Evolutionary conservation across 2,329 filamentous ascomycete genomes (phyloP), one percentile per base, ranked within the genome.

Genomic region (Dactylonectria macrodidyma): DNA sequence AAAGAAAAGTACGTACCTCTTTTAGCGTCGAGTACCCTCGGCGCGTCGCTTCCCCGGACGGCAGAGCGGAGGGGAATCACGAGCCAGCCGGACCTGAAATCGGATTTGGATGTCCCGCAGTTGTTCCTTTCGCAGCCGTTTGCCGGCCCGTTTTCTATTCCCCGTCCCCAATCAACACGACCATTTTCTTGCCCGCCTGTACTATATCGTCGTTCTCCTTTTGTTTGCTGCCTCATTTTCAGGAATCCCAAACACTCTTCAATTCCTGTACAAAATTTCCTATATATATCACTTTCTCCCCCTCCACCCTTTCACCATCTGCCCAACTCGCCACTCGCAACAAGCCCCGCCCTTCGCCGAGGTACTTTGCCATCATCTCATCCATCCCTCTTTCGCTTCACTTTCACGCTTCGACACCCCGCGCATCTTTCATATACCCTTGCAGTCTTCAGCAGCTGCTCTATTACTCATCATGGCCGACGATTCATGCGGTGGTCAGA

Each of bases 401-500:
- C 22, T 33, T n/a, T n/a, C 41, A 8, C 26, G 26, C 26, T 30
- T 30, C 26, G 2, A 30, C 26, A 44, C 41, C 16, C 38, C 14
- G n/a, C 41, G n/a, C 41, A n/a, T 44, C 41, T 41, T 36, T 14
- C 59, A 24, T 46, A 47, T 33, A 19, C 22, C 55, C 26, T 55
- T 24, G 26, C 16, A 60, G 38, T 30, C 26, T 30, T 30, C 33
- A 16, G 41, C 24, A 30, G 38, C 38, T 46, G 22, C 41, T 10
- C 51, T 24, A 14, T 19, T 5, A 8, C 48, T 65, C 65, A 56
- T 30, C 61, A 84, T 84, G 83, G 78, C 81, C 44, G 82, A 84
- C 59, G 78, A 78, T 62, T 82, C 82, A 10, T 84, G 83, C 68
- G 82, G 82, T 67, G 82, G 82, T 38, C 77, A 78, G 2, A 81